Evolutionary conservation across 2,329 filamentous ascomycete species (phyloP), one percentile per base, ranked within the genome.

Genomic region (Pseudogymnoascus sp.): DNA sequence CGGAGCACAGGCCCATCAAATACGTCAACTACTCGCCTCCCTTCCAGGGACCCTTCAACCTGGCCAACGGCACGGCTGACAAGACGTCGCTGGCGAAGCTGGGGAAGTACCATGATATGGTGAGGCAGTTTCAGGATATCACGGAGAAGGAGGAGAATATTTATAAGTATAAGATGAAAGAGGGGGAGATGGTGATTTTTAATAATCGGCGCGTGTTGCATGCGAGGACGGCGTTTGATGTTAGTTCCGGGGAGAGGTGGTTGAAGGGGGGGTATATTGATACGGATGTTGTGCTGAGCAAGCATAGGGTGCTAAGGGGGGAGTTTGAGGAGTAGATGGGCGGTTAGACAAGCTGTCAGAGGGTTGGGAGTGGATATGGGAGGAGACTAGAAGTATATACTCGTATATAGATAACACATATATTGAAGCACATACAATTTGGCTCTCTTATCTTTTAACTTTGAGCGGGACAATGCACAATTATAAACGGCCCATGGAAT

Each of bases 131-230:
- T 82, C 1, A 70, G 35, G 69, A 72, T 2, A 91, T 96, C 67
- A 80, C 85, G 57, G 62, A 71, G 0, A 65, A 82, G 0, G 74
- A 94, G 0, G 70, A 76, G 3, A 83, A 83, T 63, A 74, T 91
- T 60, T 88, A 87, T 69, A 81, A 93, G 76, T 79, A 87, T 62
- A 87, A 87, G 73, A 78, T 97, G 73, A 77, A 85, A 60, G 85
- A 89, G 3, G 94, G 93, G 2, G 89, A 96, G 70, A 96, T 91
- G 71, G 92, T 92, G 11, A 81, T 99, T n/a, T 97, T 99, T 71
- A 88, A 96, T 72, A 97, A 97, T 71, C 76, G 85, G 63, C 81
- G 93, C 16, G 80, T 96, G n/a, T 74, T 96, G 70, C 94, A 97
- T 76, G 93, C 92, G 0, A 80, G 94, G 3, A 81, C 79, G 14